A percentile compares a stretch with the other conserved stretches of the same genome.
Conservation (phyloP, 768 basidiomycete genomes). For the Pilatotrama ljubarskyi region DNA sequence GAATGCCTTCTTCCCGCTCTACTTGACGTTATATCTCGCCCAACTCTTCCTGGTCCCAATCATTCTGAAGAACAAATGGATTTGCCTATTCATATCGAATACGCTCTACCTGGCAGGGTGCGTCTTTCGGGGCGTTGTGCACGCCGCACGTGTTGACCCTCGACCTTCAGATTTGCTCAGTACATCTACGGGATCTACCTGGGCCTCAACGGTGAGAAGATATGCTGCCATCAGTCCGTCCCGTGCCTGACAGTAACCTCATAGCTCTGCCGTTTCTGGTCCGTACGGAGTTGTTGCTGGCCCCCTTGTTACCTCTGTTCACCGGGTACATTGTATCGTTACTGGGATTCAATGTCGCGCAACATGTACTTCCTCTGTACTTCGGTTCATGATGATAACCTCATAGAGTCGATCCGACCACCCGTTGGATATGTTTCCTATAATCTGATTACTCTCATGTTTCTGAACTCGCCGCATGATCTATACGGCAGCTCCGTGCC, state of each 20-base stretch:
- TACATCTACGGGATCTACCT: constrained; percentile 92
- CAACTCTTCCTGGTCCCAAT: constrained; percentile 87
- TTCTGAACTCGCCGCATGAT: background rate
- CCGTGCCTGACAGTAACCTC: constrained; percentile 9
- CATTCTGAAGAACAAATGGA: constrained; percentile 83
- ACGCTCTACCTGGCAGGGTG: constrained; percentile 88
- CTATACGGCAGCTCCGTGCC: background rate
- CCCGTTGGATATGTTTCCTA: background rate
- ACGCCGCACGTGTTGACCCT: background rate
- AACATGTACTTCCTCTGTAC: constrained; percentile 76
- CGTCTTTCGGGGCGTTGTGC: constrained; percentile 26
- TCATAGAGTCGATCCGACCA: background rate
- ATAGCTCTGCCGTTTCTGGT: constrained; percentile 92
- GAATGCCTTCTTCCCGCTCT: constrained; percentile 95
- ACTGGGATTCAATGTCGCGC: constrained; percentile 88
- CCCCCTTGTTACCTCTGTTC: constrained; percentile 86
- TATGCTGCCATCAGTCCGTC: background rate
- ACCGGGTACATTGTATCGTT: constrained; percentile 83
- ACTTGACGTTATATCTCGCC: constrained; percentile 85
- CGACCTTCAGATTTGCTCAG: constrained; percentile 65
- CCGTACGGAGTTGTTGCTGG: constrained; percentile 86
- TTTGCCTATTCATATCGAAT: constrained; percentile 92
- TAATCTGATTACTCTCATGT: background rate
- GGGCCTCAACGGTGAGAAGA: constrained; percentile 68
- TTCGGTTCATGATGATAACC: constrained; percentile 51